These are phyloP conservation scores for Metschnikowia corniflorae DNA, from an alignment of 805 yeast genomes.

Conservation along the genomic window DNA sequence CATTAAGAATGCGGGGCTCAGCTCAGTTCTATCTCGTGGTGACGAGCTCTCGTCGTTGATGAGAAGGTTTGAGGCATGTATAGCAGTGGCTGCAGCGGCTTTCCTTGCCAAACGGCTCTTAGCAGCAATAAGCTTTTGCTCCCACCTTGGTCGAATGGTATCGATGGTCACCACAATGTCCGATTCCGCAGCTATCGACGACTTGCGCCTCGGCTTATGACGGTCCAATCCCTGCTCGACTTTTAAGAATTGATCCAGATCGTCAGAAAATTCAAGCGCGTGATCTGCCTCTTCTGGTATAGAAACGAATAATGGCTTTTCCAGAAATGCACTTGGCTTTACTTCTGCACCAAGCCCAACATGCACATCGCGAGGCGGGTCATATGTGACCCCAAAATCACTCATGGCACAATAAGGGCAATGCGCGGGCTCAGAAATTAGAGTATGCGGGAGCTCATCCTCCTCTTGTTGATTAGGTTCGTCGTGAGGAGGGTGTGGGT, in stretches of 20 bases:
- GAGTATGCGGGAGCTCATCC: constrained; percentile 49
- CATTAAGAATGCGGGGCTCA: constrained; percentile 13
- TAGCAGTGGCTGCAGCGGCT: constrained; percentile 91
- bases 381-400: constrained; percentile 79
- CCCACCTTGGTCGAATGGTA: constrained; percentile 91
- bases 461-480: constrained; percentile 29
- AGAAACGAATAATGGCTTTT: constrained; percentile 8
- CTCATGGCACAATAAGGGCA: constrained; percentile 94
- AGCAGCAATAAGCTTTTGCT: constrained; percentile 64
- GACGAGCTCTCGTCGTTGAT: constrained; percentile 26
- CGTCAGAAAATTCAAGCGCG: constrained; percentile 5
- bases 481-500: constrained; percentile 92
- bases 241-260: background rate
- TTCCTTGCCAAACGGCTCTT: constrained; percentile 74
- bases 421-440: constrained; percentile 81
- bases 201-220: constrained; percentile 23
- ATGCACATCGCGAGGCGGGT: constrained; percentile 51
- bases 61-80: constrained; percentile 81
- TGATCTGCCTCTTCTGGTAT: constrained; percentile 9
- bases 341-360: constrained; percentile 56
- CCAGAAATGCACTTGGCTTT: constrained; percentile 41
- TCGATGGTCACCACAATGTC: constrained; percentile 77
- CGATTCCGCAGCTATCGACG: constrained; percentile 61
- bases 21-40: background rate
- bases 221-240: constrained; percentile 2